Evolutionary conservation across 805 yeast species (phyloP).

Genomic region (Metschnikowia matae): DNA sequence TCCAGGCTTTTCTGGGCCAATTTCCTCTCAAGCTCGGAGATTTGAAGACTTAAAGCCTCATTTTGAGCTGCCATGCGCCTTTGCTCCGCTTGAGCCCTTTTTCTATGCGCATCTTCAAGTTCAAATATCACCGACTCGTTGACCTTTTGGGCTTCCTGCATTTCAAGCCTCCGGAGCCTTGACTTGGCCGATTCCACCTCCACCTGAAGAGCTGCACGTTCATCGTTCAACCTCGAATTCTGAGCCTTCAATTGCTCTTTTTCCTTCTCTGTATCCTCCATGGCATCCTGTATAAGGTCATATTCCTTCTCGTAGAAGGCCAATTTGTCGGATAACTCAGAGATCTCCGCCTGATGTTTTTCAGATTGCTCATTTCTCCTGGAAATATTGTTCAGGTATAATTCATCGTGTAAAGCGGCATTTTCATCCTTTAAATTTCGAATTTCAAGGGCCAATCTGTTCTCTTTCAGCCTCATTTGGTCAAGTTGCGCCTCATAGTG

Average conservation of each 20-base stretch:
- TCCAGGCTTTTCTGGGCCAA: constrained; percentile 15
- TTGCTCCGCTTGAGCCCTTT: constrained; percentile 24
- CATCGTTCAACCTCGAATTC: constrained; percentile 14
- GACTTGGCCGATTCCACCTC: constrained; percentile 26
- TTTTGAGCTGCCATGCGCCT: constrained; percentile 24
- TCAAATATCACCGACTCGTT: constrained; percentile 20
- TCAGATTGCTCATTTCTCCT: constrained; percentile 8
- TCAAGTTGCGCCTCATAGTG: constrained; percentile 26
- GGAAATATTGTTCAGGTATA: constrained; percentile 17
- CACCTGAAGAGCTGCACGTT: constrained; percentile 20
- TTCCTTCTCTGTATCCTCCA: constrained; percentile 23
- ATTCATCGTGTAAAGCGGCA: constrained; percentile 25
- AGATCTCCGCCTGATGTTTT: constrained; percentile 7
- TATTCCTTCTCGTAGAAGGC: constrained; percentile 28
- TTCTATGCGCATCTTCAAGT: constrained; percentile 20
- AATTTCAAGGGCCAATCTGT: constrained; percentile 16
- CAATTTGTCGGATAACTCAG: constrained; percentile 25
- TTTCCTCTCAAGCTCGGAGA: constrained; percentile 32
- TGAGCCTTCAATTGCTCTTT: constrained; percentile 19
- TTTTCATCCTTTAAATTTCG: constrained; percentile 24
- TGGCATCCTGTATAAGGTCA: constrained; percentile 21
- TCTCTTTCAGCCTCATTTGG: constrained; percentile 19
- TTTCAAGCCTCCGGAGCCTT: constrained; percentile 13
- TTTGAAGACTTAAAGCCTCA: constrained; percentile 32
- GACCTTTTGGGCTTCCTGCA: constrained; percentile 15